A percentile compares a stretch with the other conserved stretches of the same genome.
phyloP scores from a whole-genome alignment of 495 filamentous ascomycete species.

The Neurospora sp. region DNA sequence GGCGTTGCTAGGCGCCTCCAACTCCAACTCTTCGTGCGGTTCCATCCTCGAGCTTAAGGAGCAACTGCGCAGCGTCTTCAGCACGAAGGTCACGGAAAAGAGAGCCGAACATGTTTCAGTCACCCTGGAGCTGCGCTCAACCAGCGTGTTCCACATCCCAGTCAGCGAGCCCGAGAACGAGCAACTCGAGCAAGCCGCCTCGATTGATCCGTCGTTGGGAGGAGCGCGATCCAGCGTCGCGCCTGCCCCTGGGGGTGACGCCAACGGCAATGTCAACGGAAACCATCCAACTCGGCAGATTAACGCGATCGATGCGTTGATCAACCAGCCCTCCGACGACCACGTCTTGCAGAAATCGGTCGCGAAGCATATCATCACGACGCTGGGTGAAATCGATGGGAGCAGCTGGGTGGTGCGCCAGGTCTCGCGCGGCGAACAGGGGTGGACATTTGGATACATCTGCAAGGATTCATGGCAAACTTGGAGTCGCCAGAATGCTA shows the following conservation, averaged over 20 bases:
- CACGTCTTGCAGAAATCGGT: conserved; percentile 31
- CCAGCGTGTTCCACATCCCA: conserved; percentile 25
- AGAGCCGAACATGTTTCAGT: conserved; percentile 30
- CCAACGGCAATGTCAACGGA: neutral
- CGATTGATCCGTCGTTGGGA: conserved; percentile 19
- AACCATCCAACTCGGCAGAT: conserved; percentile 10
- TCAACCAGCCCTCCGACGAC: conserved; percentile 32
- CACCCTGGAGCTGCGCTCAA: conserved; percentile 28
- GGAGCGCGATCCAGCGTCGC: conserved; percentile 8
- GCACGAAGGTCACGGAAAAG: conserved; percentile 24
- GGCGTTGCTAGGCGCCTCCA: conserved; percentile 20
- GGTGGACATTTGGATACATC: conserved; percentile 38
- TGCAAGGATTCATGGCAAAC: conserved; percentile 38
- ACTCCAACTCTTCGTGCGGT: conserved; percentile 22
- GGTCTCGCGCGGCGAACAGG: conserved; percentile 28
- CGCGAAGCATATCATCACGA: conserved; percentile 28
- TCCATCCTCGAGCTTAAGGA: conserved; percentile 31
- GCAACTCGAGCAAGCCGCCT: conserved; percentile 13
- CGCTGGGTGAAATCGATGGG: conserved; percentile 26
- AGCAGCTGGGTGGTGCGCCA: conserved; percentile 33
- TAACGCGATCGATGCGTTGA: conserved; percentile 27
- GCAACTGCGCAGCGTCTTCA: conserved; percentile 25
- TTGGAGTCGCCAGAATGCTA: conserved; percentile 34
- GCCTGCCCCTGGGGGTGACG: neutral
- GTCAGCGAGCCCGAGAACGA: conserved; percentile 22